phyloP scores from a whole-genome alignment of 2,329 filamentous ascomycete species.

The Fusarium sacchari region DNA sequence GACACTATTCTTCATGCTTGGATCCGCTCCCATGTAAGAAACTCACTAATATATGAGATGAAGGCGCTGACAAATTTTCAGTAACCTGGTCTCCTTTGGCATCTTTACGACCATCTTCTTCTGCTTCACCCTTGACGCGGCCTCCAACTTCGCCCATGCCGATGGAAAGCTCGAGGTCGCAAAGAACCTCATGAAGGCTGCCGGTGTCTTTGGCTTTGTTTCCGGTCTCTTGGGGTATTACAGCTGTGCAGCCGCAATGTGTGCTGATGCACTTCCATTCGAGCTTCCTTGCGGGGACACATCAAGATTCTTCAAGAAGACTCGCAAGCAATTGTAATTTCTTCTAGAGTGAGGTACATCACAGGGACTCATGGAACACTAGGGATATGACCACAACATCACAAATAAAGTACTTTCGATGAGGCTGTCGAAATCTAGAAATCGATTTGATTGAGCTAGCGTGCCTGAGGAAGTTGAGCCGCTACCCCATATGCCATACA shows the following conservation, averaged over 20 bases:
- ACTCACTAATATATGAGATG: no score
- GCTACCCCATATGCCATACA: neutral
- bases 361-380: neutral
- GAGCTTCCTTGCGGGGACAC: constrained; percentile 41
- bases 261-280: constrained; percentile 40
- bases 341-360: neutral
- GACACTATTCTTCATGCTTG: constrained; percentile 43
- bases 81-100: constrained; percentile 43
- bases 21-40: constrained; percentile 36
- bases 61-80: neutral
- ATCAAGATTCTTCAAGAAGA: constrained; percentile 30
- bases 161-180: constrained; percentile 34
- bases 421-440: neutral
- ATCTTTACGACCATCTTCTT: constrained; percentile 41
- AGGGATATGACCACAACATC: no score
- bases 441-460: neutral
- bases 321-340: neutral
- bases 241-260: constrained; percentile 37
- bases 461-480: neutral
- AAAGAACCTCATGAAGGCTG: constrained; percentile 29
- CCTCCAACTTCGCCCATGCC: constrained; percentile 38
- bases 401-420: no score
- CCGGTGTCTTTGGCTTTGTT: constrained; percentile 42
- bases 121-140: constrained; percentile 40
- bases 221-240: constrained; percentile 43